Evolutionary conservation across 257 asterid species (phyloP), one percentile per base, ranked within the genome.

Genomic region (Solanum clarkiae): DNA sequence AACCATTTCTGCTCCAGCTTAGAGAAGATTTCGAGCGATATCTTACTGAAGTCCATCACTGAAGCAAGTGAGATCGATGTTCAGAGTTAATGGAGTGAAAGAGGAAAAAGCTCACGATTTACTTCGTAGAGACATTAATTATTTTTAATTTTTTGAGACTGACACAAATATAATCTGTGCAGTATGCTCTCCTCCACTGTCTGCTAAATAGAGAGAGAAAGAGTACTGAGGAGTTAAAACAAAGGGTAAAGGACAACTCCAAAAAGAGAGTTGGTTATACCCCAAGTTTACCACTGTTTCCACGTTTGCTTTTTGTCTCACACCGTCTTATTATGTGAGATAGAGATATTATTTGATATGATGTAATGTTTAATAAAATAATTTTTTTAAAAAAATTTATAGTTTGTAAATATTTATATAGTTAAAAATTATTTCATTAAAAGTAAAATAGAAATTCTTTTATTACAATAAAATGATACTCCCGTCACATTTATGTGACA

Each of bases 1-100:
- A 96, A 81, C 99, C 99, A 96, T 65, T 96, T 93, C 92, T 95
- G 96, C 93, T 96, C 99, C 65, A 96, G 86, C 84, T 95, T 95
- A 36, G 97, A 89, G 92, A 96, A 96, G 82, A 96, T 96, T 90
- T 96, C 99, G 83, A 90, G 80, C 6, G 98, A 93, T 55, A 93
- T 87, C 63, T 93, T 92, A 90, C 97, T 93, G 87, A 93, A 85
- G 86, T 94, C 98, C 99, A 92, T 90, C 70, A 51, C 88, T 84
- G 29, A 62, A 60, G 68, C 68, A 59, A 26, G 53, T 45, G 40
- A 53, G 20, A 15, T 18, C 36, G 69, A 62, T 59, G 12, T 59
- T 59, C 66, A 60, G 13, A 81, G 86, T 74, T 47, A 20, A 20
- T 55, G 55, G 74, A 84, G 86, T 86, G 94, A 89, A 88, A 85